Evolutionary conservation across 345 rosid genomes (phyloP).

Genomic region (Fremontodendron californicum): DNA sequence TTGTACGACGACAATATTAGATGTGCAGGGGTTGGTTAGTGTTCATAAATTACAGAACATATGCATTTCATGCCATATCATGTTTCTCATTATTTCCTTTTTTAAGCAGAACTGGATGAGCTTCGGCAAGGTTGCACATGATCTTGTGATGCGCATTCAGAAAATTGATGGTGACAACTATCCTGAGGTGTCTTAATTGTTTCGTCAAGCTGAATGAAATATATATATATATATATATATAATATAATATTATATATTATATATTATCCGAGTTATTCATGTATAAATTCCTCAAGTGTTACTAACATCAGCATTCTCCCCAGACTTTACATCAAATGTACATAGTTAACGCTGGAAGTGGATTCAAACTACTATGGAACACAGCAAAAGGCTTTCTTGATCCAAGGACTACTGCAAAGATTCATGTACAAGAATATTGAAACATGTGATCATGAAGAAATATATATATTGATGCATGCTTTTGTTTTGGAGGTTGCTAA

Average conservation of each 20-base stretch:
- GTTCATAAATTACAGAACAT: constrained; percentile 9
- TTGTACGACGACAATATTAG: constrained; percentile 71
- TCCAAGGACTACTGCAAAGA: constrained; percentile 87
- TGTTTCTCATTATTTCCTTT: constrained; percentile 10
- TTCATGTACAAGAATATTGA: constrained; percentile 47
- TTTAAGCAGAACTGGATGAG: constrained; percentile 77
- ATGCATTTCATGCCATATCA: background rate
- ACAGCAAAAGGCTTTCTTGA: constrained; percentile 85
- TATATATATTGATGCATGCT: background rate
- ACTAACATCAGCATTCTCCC: constrained; percentile 13
- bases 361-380: constrained; percentile 87
- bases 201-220: background rate
- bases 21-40: constrained; percentile 84
- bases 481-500: constrained; percentile 17
- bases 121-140: constrained; percentile 89
- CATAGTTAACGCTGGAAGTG: constrained; percentile 83
- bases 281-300: constrained; percentile 7
- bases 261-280: background rate
- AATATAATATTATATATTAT: background rate
- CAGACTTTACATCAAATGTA: constrained; percentile 95
- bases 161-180: constrained; percentile 98
- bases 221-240: background rate
- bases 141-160: constrained; percentile 87
- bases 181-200: constrained; percentile 68
- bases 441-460: background rate